Conservation (phyloP, 192 early-diverging fungal genomes). For the Umbelopsis ramanniana region DNA sequence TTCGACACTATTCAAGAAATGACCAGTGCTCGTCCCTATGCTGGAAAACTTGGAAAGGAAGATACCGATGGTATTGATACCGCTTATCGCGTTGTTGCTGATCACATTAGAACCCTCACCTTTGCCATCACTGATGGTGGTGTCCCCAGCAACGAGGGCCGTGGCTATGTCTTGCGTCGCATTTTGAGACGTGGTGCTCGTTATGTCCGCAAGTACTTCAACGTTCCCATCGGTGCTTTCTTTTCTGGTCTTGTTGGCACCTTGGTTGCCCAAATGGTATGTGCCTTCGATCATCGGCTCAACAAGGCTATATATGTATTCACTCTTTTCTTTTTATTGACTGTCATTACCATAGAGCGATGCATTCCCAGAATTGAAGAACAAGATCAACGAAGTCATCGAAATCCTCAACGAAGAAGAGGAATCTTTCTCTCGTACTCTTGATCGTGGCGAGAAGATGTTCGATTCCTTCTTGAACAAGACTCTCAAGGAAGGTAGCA, state of each 20-base stretch:
- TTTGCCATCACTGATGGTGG: slow-evolving; percentile 97
- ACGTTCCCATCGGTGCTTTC: slow-evolving; percentile 88
- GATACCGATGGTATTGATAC: slow-evolving; percentile 96
- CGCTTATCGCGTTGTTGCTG: slow-evolving; percentile 98
- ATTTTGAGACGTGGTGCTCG: slow-evolving; percentile 94
- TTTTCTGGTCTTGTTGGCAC: slow-evolving; percentile 94
- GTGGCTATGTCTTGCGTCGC: slow-evolving; percentile 96
- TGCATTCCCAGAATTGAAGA: slow-evolving; percentile 88
- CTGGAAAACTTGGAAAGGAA: slow-evolving; percentile 85
- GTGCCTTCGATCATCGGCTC: background rate
- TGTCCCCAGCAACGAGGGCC: slow-evolving; percentile 96
- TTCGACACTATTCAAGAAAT: slow-evolving; percentile 84
- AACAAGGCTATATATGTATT: background rate
- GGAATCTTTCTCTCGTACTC: slow-evolving; percentile 90
- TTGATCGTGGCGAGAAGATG: slow-evolving; percentile 96
- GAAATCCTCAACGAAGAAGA: slow-evolving; percentile 98
- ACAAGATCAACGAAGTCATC: slow-evolving; percentile 83
- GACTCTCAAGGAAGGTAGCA: slow-evolving; percentile 64
- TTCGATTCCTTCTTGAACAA: slow-evolving; percentile 79
- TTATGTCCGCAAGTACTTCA: slow-evolving; percentile 92
- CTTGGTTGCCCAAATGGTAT: slow-evolving; percentile 87
- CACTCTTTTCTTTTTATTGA: background rate
- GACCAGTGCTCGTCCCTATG: slow-evolving; percentile 85
- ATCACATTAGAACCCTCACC: slow-evolving; percentile 95
- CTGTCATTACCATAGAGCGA: slow-evolving; percentile 58